A percentile compares a stretch with the other conserved stretches of the same genome.
Evolutionary conservation across 768 basidiomycete species (phyloP).

Genomic region (Coprinopsis sp.): DNA sequence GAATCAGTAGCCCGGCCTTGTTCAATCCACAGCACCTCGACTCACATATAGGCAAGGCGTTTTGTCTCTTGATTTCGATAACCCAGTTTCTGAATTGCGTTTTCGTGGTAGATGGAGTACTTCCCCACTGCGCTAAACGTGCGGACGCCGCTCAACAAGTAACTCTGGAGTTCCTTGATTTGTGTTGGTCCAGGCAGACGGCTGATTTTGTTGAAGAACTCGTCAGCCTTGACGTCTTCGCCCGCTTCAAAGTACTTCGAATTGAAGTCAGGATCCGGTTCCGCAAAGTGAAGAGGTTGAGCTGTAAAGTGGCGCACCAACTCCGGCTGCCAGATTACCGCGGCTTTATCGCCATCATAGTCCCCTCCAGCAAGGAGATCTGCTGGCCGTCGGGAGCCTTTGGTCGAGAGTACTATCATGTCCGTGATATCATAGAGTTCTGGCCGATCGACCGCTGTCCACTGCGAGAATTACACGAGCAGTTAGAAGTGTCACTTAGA

Average conservation of each 20-base stretch:
- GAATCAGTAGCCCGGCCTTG: neutral
- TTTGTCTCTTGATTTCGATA: slow-evolving; percentile 46
- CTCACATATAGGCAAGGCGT: slow-evolving; percentile 48
- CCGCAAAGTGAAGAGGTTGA: slow-evolving; percentile 43
- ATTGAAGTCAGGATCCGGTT: slow-evolving; percentile 41
- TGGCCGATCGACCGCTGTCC: slow-evolving; percentile 49
- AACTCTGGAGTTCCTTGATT: slow-evolving; percentile 39
- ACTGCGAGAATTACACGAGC: slow-evolving; percentile 27
- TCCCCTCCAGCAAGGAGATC: slow-evolving; percentile 70
- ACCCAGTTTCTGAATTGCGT: slow-evolving; percentile 47
- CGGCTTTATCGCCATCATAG: slow-evolving; percentile 64
- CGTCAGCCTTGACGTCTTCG: slow-evolving; percentile 9
- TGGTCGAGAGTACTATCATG: slow-evolving; percentile 55
- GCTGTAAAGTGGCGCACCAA: slow-evolving; percentile 54
- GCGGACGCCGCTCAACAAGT: slow-evolving; percentile 46
- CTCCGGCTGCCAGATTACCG: slow-evolving; percentile 53
- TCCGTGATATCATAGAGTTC: slow-evolving; percentile 46
- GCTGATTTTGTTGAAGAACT: slow-evolving; percentile 31
- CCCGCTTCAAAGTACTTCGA: slow-evolving; percentile 40
- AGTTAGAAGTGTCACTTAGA: no score
- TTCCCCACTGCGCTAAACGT: slow-evolving; percentile 44
- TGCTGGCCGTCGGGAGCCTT: slow-evolving; percentile 50
- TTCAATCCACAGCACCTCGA: neutral
- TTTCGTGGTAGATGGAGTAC: slow-evolving; percentile 55
- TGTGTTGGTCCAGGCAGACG: slow-evolving; percentile 18